phyloP scores from a whole-genome alignment of 305 asterid genomes.

The Fraxinus velutina region DNA sequence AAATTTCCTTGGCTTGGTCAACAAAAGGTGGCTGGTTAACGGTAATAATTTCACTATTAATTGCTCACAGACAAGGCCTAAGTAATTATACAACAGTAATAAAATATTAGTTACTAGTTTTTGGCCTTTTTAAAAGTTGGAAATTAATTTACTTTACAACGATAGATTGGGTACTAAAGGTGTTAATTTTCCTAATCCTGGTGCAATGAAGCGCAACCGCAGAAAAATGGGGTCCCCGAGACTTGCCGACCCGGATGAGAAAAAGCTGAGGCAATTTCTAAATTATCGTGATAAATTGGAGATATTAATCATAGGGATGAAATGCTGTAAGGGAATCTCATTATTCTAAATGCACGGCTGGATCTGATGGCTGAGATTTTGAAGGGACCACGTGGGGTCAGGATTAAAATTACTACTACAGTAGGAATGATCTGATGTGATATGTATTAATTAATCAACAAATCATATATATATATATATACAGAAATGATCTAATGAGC shows the following conservation, averaged over 20 bases:
- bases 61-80: no score
- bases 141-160: neutral
- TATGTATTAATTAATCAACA: slow-evolving; percentile 19
- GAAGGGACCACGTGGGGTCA: slow-evolving; percentile 27
- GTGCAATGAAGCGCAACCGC: slow-evolving; percentile 29
- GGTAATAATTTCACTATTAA: no score
- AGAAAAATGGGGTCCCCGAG: slow-evolving; percentile 16
- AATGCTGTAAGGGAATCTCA: slow-evolving; percentile 31
- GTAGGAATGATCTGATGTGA: slow-evolving; percentile 24
- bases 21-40: no score
- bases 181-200: slow-evolving; percentile 21
- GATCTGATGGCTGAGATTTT: slow-evolving; percentile 37
- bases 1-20: no score
- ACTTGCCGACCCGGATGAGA: slow-evolving; percentile 6
- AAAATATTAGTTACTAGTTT: neutral
- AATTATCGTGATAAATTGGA: neutral
- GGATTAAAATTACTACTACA: slow-evolving; percentile 12
- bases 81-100: neutral
- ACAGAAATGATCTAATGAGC: no score
- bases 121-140: neutral
- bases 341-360: slow-evolving; percentile 48
- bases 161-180: neutral
- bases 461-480: neutral
- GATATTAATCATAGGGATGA: neutral
- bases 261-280: neutral